Conservation (phyloP, 148 eudicot genomes). For the Heliosperma pusillum region DNA sequence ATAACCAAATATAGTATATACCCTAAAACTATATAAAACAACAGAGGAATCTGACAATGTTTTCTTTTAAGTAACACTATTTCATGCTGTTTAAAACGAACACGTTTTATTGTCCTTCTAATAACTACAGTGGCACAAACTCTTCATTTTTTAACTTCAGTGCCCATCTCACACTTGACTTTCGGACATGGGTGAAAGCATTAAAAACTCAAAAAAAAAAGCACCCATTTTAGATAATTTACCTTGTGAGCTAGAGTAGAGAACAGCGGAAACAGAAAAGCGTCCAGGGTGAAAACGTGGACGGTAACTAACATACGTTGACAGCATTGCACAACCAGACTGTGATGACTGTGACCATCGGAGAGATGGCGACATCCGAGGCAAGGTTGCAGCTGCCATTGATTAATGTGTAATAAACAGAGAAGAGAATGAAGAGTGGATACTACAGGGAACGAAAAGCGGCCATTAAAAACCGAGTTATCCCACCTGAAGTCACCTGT, state of each 20-base stretch:
- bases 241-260: slow-evolving; percentile 25
- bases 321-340: slow-evolving; percentile 10
- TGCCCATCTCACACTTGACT: neutral
- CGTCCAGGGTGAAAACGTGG: neutral
- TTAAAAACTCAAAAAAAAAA: neutral
- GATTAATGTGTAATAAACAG: neutral
- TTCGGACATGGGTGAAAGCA: neutral
- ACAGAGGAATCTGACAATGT: neutral
- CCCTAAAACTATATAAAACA: neutral
- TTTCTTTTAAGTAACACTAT: neutral
- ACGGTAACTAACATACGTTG: neutral
- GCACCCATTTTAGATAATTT: neutral
- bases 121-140: no score
- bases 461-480: slow-evolving; percentile 4
- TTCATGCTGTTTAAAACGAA: neutral
- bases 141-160: no score
- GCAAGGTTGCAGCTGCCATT: slow-evolving; percentile 16
- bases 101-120: neutral
- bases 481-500: neutral
- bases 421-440: neutral
- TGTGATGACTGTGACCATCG: neutral
- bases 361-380: neutral
- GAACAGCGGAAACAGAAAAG: slow-evolving; percentile 18
- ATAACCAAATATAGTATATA: neutral
- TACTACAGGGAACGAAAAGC: neutral